Conservation (phyloP, 768 basidiomycete species). For the Gloeopeniophorella convolvens region DNA sequence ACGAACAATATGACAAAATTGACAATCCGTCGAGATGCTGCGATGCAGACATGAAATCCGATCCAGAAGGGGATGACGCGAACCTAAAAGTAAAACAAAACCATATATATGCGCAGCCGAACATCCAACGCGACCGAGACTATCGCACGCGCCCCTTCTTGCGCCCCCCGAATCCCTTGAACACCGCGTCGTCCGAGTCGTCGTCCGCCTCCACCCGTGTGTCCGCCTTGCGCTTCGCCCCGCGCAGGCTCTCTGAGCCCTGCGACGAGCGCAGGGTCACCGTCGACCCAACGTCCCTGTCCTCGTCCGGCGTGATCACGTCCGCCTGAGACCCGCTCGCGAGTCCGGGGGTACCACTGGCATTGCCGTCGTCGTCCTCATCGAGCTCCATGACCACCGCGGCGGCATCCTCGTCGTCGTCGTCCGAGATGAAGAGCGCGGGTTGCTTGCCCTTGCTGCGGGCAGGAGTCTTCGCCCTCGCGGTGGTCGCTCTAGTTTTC, state of each 20-base stretch:
- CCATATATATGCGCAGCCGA: background rate
- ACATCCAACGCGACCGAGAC: background rate
- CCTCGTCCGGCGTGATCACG: background rate
- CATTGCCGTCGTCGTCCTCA: background rate
- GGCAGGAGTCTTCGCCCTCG: background rate
- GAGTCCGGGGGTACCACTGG: background rate
- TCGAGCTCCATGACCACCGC: background rate
- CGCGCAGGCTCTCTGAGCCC: conserved; percentile 22
- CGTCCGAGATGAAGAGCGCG: conserved; percentile 17
- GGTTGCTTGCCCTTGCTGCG: background rate
- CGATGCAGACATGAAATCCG: too few relatives aligned
- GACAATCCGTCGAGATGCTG: too few relatives aligned
- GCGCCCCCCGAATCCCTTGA: conserved; percentile 50
- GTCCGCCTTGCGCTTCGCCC: conserved; percentile 10
- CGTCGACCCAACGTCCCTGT: conserved; percentile 14
- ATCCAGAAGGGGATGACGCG: too few relatives aligned
- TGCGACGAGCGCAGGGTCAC: conserved; percentile 24
- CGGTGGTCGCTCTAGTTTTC: background rate
- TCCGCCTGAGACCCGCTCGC: background rate
- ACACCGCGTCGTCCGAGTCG: conserved; percentile 62
- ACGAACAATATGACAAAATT: too few relatives aligned
- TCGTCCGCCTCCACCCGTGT: conserved; percentile 40
- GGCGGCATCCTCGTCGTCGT: background rate
- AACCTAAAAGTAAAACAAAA: background rate
- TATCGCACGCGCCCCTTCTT: conserved; percentile 17